Evolutionary conservation across 371 early-diverging fungal species (phyloP), one percentile per base, ranked within the genome.

Genomic region (Catenaria anguillulae): DNA sequence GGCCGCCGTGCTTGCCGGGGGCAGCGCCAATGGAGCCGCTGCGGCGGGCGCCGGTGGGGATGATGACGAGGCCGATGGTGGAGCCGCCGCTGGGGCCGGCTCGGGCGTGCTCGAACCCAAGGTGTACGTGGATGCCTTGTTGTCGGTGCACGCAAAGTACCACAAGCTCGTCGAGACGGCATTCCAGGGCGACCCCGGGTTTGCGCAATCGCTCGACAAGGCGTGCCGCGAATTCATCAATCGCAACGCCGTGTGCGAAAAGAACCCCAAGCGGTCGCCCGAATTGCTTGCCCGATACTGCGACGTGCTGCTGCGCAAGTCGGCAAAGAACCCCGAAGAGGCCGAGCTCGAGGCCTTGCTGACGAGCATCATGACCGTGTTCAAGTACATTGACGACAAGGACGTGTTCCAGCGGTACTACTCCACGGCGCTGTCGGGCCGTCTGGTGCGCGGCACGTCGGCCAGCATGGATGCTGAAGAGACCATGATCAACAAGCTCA

Each of bases 201-300:
- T 93, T 70, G 87, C 85, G 33, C 90, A 85, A 52, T 82, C 92
- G n/a, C 71, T 94, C 46, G 93, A 93, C 72, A 87, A 85, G 64
- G 93, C 92, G 0, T 92, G 92, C 71, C 80, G 87, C 62, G 93
- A 91, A 68, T 96, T 87, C 70, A 84, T 94, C 42, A 95, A 95
- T 69, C 77, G 84, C 24, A 94, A 95, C 73, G 74, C 76, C 43
- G 81, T 92, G 13, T 90, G 89, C 74, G 82, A 80, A 56, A 69
- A 77, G 5, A 71, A 78, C 21, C 78, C 85, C 3, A 78, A 80
- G 43, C 85, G 86, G 66, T 85, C 88, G 2, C 89, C 93, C 4
- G 90, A 91, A 69, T 73, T 90, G 60, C 71, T 93, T 54, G 92
- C 94, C 2, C 81, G 82, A 43, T 90, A 85, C 74, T 85, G 84